A percentile compares a stretch with the other conserved stretches of the same genome.
phyloP scores from a whole-genome alignment of 164 flowering plant species.

The Annona squamosa region DNA sequence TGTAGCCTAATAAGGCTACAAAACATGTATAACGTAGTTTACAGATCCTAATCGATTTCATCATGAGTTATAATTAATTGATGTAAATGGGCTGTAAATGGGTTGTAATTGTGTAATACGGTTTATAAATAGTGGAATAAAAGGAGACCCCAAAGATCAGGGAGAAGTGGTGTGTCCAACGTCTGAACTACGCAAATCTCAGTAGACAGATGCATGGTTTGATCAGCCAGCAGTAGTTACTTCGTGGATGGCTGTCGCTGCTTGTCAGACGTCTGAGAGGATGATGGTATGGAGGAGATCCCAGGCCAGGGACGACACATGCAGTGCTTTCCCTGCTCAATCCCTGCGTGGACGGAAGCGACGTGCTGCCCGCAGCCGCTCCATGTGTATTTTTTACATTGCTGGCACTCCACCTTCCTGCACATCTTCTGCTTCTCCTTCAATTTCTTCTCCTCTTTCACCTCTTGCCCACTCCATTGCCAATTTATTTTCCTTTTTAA shows the following conservation, averaged over 20 bases:
- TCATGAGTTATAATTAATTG: too few relatives aligned
- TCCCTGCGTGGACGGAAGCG: conserved; percentile 31
- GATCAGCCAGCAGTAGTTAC: background rate
- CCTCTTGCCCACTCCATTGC: background rate
- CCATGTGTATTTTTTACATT: conserved; percentile 47
- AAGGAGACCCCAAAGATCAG: too few relatives aligned
- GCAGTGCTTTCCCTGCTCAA: conserved; percentile 54
- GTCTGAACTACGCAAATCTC: too few relatives aligned
- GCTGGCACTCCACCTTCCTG: conserved; percentile 35
- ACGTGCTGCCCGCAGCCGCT: conserved; percentile 65
- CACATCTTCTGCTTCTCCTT: conserved; percentile 31
- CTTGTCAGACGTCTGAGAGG: background rate
- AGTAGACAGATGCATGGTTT: too few relatives aligned
- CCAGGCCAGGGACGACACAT: conserved; percentile 66
- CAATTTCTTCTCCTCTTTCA: background rate
- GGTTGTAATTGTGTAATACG: too few relatives aligned
- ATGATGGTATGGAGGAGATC: conserved; percentile 4
- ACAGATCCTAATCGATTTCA: too few relatives aligned
- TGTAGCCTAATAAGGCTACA: too few relatives aligned
- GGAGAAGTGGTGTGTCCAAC: too few relatives aligned
- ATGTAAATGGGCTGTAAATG: too few relatives aligned
- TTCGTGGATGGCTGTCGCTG: background rate
- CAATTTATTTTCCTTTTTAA: background rate
- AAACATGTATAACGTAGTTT: too few relatives aligned
- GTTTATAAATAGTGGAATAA: too few relatives aligned